Base-by-base conservation (phyloP, 257 asterid species). In the Solanum megistacrolobum region DNA sequence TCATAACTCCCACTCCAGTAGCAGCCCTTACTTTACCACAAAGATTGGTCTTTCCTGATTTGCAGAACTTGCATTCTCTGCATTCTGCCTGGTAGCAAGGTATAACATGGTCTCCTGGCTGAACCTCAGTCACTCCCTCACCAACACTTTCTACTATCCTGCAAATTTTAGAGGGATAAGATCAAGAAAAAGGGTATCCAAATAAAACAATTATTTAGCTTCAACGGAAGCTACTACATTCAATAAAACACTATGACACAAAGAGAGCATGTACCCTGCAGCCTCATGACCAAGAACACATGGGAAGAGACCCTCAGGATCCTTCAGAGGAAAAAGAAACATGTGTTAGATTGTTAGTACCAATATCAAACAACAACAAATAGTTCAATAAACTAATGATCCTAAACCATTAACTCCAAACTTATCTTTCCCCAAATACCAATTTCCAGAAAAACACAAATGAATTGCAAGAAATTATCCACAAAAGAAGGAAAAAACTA, bases 81-180 rank as follows among this genome's bases (percentile, higher is more conserved):
- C 99, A 97, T 91, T 96, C 99, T 52, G 99, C 99, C 93, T 97
- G 99, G 92, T 97, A 97, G 84, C 99, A 97, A 76, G 99, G 99
- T 92, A 97, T 97, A 58, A 97, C 99, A 89, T 94, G 99, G 90
- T 97, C 99, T 34, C 99, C 99, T 12, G 96, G 94, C 89, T 94
- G 93, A 90, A 95, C 98, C 35, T 94, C 98, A 68, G 98, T 92
- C 84, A 97, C 99, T 74, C 99, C 98, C 90, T 95, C 98, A 31
- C 99, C 99, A 86, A 96, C 98, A 90, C 99, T 96, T 89, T 95
- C 99, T 36, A 95, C 98, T 87, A 95, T 91, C 75, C 96, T 94
- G 92, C 71, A 87, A 86, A 87, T 86, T 58, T 85, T 84, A 89
- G 35, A 82, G 34, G 3, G 39, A 52, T 43, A 73, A 43, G 78